Base-by-base conservation (phyloP, 495 filamentous ascomycete genomes). In the Aspergillus heteromorphus region DNA sequence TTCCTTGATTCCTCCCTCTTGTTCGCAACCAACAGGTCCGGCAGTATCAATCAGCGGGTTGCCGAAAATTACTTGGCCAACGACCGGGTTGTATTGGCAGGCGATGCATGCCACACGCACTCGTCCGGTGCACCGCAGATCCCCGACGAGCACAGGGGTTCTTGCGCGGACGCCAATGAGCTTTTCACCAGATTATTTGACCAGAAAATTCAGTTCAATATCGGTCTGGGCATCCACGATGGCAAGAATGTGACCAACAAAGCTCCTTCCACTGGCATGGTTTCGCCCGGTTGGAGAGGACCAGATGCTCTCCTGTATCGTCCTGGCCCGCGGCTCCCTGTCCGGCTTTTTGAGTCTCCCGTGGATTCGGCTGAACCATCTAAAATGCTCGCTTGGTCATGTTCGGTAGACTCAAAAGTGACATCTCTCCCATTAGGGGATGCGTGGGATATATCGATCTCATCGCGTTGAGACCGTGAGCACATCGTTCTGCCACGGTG, bases 51-150 rank as follows among this genome's bases (percentile, higher is more conserved):
- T 6, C 51, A 53, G 21, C 41, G 23, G n/a, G 51, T 53, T 0
- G 51, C 51, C 21, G 51, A 53, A 16, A 36, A 16, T 10, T 53
- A 27, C 27, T 17, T 45, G 9, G 45, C n/a, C 14, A 47, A 70
- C 29, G 58, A 65, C n/a, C 63, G 73, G 5, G 55, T 82, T 4
- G 71, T 83, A 21, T 61, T 83, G 0, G 78, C 72, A 9, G 80
- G 80, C 30, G 80, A 83, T 56, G 71, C 81, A 2, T 78, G 78
- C 5, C 82, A 85, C 54, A 80, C 75, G 23, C 77, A 82, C 59
- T 76, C 73, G 18, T 79, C 81, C 0, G 74, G 70, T 0, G 79
- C 77, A 0, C 80, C 76, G 0, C 79, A 54, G 23, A 38, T 54
- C 1, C 51, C 51, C 11, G 47, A 43, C 1, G 18, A 18, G 0